These are phyloP conservation scores for Neurospora tetrasperma DNA, from an alignment of 495 filamentous ascomycete genomes.

Conservation along the genomic window DNA sequence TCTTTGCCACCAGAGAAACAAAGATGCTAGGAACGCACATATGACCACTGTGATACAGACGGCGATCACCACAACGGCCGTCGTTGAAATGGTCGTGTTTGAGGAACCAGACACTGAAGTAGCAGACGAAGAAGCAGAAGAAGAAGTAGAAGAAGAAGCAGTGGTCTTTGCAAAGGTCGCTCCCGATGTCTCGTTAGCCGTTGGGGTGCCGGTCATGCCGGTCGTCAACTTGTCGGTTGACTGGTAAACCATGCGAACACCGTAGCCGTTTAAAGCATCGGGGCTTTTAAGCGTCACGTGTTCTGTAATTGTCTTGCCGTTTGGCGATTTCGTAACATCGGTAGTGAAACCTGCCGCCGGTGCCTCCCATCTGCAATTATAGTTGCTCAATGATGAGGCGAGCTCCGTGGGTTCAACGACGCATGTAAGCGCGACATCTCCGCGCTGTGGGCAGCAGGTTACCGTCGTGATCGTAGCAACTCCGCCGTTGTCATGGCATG, in stretches of 20 bases:
- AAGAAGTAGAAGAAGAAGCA: neutral
- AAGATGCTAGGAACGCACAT: neutral
- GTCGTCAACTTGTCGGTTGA: slow-evolving; percentile 6
- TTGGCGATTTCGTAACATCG: slow-evolving; percentile 6
- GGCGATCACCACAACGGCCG: neutral
- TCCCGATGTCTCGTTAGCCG: neutral
- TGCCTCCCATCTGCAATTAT: slow-evolving; percentile 17
- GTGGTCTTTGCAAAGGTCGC: neutral
- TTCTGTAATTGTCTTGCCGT: slow-evolving; percentile 2
- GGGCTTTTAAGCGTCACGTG: neutral
- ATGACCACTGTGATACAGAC: neutral
- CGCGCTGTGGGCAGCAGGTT: slow-evolving; percentile 16
- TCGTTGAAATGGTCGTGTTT: neutral
- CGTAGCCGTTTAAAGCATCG: slow-evolving; percentile 15
- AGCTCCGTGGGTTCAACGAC: slow-evolving; percentile 8
- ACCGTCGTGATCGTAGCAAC: slow-evolving; percentile 18
- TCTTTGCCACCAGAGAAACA: neutral
- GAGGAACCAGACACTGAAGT: neutral
- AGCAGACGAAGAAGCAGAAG: neutral
- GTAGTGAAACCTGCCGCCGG: slow-evolving; percentile 1
- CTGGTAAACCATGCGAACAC: slow-evolving; percentile 20
- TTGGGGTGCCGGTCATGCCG: neutral
- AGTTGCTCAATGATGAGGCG: slow-evolving; percentile 3
- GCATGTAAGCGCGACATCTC: slow-evolving; percentile 9
- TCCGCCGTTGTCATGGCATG: slow-evolving; percentile 11